Conservation (phyloP, 2,329 filamentous ascomycete genomes). For the Didymella pomorum region DNA sequence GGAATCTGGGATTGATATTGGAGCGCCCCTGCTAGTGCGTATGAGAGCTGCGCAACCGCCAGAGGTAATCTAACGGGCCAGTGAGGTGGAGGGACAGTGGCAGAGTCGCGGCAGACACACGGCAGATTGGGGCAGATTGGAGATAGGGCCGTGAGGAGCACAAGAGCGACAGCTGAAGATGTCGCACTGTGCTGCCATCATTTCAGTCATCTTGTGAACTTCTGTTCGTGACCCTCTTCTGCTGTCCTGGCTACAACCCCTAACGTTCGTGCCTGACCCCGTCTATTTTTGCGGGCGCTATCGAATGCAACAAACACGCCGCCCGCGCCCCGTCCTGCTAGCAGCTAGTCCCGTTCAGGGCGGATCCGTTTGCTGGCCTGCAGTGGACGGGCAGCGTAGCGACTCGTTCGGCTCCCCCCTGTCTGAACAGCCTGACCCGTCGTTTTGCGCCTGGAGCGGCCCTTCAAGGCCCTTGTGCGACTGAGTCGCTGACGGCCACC, state of each 20-base stretch:
- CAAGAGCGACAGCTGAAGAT: conserved; percentile 6
- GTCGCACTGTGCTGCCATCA: neutral
- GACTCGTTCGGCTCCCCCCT: conserved; percentile 19
- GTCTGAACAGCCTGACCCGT: conserved; percentile 20
- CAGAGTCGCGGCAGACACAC: conserved; percentile 1
- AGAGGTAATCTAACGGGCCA: conserved; percentile 14
- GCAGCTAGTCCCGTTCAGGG: conserved; percentile 8
- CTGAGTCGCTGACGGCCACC: conserved; percentile 16
- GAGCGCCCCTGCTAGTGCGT: conserved; percentile 18
- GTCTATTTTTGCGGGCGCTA: conserved; percentile 23
- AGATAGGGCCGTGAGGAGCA: neutral
- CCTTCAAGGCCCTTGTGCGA: conserved; percentile 12
- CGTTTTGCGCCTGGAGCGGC: conserved; percentile 19
- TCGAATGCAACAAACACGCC: conserved; percentile 23
- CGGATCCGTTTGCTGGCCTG: conserved; percentile 9
- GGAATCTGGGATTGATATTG: conserved; percentile 10
- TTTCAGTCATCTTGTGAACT: neutral
- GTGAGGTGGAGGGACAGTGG: too few relatives aligned
- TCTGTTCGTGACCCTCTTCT: too few relatives aligned
- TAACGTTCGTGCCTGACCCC: conserved; percentile 13
- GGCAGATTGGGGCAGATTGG: neutral
- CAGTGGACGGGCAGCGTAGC: conserved; percentile 10
- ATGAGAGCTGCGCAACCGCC: conserved; percentile 15
- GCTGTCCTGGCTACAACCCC: neutral
- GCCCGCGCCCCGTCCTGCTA: conserved; percentile 2